A percentile compares a stretch with the other conserved stretches of the same genome.
Conservation (phyloP, 106 monocot species). For the Triglochin maritima region DNA sequence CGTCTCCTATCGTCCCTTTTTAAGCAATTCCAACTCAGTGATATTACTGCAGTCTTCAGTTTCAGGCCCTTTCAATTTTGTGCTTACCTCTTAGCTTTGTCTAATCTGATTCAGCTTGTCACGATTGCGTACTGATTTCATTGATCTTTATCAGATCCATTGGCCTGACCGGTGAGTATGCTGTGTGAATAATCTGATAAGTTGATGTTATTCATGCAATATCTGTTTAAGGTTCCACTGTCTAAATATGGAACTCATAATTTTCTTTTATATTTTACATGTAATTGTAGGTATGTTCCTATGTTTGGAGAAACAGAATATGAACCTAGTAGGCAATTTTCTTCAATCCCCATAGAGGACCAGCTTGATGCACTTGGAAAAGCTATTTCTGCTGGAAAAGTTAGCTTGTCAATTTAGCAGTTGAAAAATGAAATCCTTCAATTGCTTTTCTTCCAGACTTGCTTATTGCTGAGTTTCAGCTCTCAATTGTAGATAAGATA, state of each 20-base stretch:
- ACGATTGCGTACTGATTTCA: constrained; percentile 31
- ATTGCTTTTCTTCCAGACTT: not conserved
- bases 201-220: not conserved
- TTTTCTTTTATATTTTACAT: not conserved
- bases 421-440: not conserved
- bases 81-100: not conserved
- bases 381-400: constrained; percentile 84
- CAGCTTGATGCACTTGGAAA: constrained; percentile 63
- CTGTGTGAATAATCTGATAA: not conserved
- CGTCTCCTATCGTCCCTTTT: too few relatives aligned
- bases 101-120: constrained; percentile 42
- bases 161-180: constrained; percentile 83
- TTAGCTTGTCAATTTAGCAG: constrained; percentile 1
- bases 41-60: too few relatives aligned
- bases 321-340: constrained; percentile 48
- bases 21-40: too few relatives aligned
- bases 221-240: too few relatives aligned
- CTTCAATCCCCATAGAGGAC: constrained; percentile 61
- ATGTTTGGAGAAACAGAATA: constrained; percentile 99
- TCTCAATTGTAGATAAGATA: constrained; percentile 65
- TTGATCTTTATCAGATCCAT: constrained; percentile 95
- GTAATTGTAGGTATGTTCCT: constrained; percentile 64
- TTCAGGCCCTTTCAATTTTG: too few relatives aligned
- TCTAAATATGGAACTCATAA: not conserved
- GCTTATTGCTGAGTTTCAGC: not conserved